A percentile compares a stretch with the other conserved stretches of the same genome.
Conservation (phyloP, 2,329 filamentous ascomycete species). For the Didymella segeticola region DNA sequence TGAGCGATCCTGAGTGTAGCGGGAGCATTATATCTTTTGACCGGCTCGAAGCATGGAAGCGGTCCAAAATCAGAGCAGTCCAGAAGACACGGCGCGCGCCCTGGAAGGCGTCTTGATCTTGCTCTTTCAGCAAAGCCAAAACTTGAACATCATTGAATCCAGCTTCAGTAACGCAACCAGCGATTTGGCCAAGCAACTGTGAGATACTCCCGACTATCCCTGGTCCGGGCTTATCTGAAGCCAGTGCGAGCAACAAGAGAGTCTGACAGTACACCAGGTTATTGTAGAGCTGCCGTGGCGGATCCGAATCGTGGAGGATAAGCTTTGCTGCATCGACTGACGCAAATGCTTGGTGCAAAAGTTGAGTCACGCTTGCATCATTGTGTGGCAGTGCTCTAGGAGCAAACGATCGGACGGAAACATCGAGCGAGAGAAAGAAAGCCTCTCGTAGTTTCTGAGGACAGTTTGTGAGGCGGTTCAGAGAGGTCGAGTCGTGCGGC, state of each 20-base stretch:
- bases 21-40: slow-evolving; percentile 44
- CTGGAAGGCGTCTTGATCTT: slow-evolving; percentile 40
- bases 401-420: slow-evolving; percentile 41
- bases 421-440: slow-evolving; percentile 46
- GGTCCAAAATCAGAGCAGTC: slow-evolving; percentile 47
- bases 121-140: slow-evolving; percentile 34
- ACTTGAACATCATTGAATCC: slow-evolving; percentile 42
- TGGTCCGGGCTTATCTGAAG: slow-evolving; percentile 42
- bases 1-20: slow-evolving; percentile 37
- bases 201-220: slow-evolving; percentile 36
- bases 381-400: slow-evolving; percentile 35
- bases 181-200: slow-evolving; percentile 40
- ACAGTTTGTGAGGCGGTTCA: slow-evolving; percentile 46
- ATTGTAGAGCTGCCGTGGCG: slow-evolving; percentile 40
- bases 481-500: slow-evolving; percentile 38
- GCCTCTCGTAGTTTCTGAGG: slow-evolving; percentile 45
- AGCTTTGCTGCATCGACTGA: slow-evolving; percentile 40
- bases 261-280: slow-evolving; percentile 44
- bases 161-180: slow-evolving; percentile 39
- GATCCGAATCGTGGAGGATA: slow-evolving; percentile 35
- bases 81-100: slow-evolving; percentile 46
- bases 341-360: slow-evolving; percentile 39
- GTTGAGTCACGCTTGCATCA: slow-evolving; percentile 35
- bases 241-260: slow-evolving; percentile 40
- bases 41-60: slow-evolving; percentile 45